Evolutionary conservation across 768 basidiomycete genomes (phyloP), one percentile per base, ranked within the genome.

Genomic region (Pleurotus platypus): DNA sequence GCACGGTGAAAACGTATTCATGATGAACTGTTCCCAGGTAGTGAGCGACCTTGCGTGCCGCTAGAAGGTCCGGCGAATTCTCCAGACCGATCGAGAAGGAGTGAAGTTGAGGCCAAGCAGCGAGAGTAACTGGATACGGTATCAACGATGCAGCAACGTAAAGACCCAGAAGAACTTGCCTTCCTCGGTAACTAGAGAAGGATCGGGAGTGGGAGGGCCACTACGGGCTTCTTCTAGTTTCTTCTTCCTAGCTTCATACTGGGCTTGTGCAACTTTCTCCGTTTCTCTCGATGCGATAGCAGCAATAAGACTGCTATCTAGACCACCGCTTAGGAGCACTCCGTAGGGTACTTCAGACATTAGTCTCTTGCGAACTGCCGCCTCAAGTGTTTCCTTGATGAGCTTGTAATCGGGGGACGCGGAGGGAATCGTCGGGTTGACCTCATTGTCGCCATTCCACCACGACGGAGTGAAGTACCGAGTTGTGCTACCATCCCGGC

Each of bases 321-420:
- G 75, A 18, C 97, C 97, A 47, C 97, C 97, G 60, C 90, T 93
- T 57, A 99, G 82, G 42, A 99, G 80, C 13, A 99, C 97, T 58
- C 97, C 97, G 63, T 95, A 99, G 2, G 97, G 97, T 9, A 98
- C 97, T 72, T 99, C 97, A 27, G 90, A 90, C 97, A 99, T 99
- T 16, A 99, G 75, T 48, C 97, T 81, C 71, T 98, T 99, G 65
- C 86, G 82, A 49, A 99, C 97, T 12, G 97, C 92, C 27, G 81
- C 87, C 73, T 98, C 97, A 26, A 99, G 79, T 0, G 87, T 80
- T 68, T 91, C 85, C 42, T 95, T 84, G 30, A 99, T 71, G 20
- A 81, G 71, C 5, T 78, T 87, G 45, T 89, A 73, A 69, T 98
- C 84, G 11, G 79, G 82, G 5, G 80, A 62, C 30, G 73, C 78